phyloP scores from a whole-genome alignment of 345 rosid genomes.

The Salix koriyanagi region DNA sequence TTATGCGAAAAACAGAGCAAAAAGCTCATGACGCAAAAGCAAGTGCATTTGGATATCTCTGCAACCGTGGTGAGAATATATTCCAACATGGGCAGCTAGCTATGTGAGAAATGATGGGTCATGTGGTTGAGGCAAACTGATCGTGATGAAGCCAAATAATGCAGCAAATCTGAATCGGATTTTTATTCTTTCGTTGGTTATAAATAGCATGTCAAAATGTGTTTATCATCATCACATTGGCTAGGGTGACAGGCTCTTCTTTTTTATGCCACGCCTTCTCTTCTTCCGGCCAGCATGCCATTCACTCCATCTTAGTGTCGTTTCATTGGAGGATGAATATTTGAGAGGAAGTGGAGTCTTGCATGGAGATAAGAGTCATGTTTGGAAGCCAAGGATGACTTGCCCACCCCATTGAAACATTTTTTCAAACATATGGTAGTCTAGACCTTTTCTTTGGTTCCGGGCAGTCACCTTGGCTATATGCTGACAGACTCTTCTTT shows the following conservation, averaged over 20 bases:
- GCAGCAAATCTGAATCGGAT: not conserved
- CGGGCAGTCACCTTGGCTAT: conserved; percentile 25
- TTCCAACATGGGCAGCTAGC: conserved; percentile 1
- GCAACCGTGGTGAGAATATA: conserved; percentile 1
- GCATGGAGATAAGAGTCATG: conserved; percentile 9
- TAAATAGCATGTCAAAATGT: not conserved
- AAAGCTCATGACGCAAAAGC: not conserved
- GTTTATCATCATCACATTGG: not conserved
- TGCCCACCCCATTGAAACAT: conserved; percentile 1
- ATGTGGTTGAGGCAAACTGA: not conserved
- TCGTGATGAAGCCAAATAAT: not conserved
- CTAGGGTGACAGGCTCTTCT: conserved; percentile 16
- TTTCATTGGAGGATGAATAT: not conserved
- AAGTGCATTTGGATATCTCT: not conserved
- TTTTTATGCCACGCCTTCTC: conserved; percentile 9
- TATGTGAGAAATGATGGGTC: not conserved
- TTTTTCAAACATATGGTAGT: not conserved
- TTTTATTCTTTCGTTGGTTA: not conserved
- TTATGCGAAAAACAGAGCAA: not conserved
- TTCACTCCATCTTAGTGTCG: not conserved
- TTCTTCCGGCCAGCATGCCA: not conserved
- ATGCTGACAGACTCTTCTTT: conserved; percentile 3
- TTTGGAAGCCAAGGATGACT: conserved; percentile 21
- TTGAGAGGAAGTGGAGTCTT: not conserved
- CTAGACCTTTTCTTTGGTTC: not conserved